phyloP scores from a whole-genome alignment of 345 rosid genomes.

The Mallotus nudiflorus region DNA sequence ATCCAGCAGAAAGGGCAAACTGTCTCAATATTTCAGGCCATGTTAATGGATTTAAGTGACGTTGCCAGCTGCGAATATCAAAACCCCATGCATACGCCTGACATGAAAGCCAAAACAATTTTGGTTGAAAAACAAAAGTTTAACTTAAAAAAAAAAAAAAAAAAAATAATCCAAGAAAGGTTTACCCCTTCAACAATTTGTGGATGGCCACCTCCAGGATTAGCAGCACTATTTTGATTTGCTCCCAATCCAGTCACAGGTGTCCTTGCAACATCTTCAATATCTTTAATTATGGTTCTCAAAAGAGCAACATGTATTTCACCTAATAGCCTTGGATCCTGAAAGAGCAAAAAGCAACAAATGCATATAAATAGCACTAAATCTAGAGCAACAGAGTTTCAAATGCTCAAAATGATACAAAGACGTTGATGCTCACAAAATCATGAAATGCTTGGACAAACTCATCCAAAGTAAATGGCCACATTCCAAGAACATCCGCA shows the following conservation, averaged over 20 bases:
- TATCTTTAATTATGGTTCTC: constrained; percentile 72
- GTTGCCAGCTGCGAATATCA: constrained; percentile 75
- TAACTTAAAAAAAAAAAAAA: neutral
- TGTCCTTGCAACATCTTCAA: constrained; percentile 72
- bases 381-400: neutral
- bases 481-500: constrained; percentile 75
- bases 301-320: constrained; percentile 80
- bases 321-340: constrained; percentile 83
- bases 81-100: constrained; percentile 97
- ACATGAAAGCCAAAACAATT: neutral
- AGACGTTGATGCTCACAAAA: constrained; percentile 53
- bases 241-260: constrained; percentile 58
- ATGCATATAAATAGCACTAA: constrained; percentile 19
- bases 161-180: constrained; percentile 3
- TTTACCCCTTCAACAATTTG: constrained; percentile 87
- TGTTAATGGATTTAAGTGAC: constrained; percentile 67
- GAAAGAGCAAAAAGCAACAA: constrained; percentile 20
- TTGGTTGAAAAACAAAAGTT: neutral
- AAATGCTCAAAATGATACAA: neutral
- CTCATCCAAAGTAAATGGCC: constrained; percentile 96
- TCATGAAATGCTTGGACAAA: constrained; percentile 90
- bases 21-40: constrained; percentile 96
- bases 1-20: constrained; percentile 76
- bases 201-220: constrained; percentile 88
- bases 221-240: constrained; percentile 59